Conservation (phyloP, 768 basidiomycete species). For the Leccinellum luteum region DNA sequence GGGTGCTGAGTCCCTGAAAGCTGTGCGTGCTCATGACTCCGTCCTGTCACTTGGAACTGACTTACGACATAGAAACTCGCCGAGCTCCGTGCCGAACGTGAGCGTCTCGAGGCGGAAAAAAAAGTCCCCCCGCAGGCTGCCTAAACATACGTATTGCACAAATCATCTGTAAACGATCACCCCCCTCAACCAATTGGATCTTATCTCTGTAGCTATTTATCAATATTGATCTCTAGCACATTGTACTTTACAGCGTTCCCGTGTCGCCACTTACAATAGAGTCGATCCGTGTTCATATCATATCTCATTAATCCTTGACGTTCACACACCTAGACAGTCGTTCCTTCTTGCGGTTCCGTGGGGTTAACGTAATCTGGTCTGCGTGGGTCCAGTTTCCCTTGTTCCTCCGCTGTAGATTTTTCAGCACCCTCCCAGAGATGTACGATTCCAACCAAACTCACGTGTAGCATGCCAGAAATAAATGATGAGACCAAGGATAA, state of each 20-base stretch:
- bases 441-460: constrained; percentile 39
- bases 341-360: constrained; percentile 15
- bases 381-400: constrained; percentile 60
- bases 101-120: constrained; percentile 49
- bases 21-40: constrained; percentile 38
- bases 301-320: neutral
- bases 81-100: constrained; percentile 27
- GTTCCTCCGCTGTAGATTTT: constrained; percentile 58
- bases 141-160: constrained; percentile 20
- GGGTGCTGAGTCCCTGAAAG: constrained; percentile 58
- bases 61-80: constrained; percentile 30
- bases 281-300: neutral
- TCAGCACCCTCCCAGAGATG: neutral
- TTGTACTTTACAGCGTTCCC: neutral
- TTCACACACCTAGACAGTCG: constrained; percentile 10
- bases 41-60: neutral
- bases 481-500: constrained; percentile 68
- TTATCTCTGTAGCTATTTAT: constrained; percentile 18
- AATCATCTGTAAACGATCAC: constrained; percentile 21
- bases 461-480: constrained; percentile 88
- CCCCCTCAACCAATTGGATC: constrained; percentile 30
- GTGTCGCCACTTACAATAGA: neutral
- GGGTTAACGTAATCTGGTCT: constrained; percentile 56
- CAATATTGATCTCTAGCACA: neutral
- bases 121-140: constrained; percentile 24